Evolutionary conservation across 306 rosid genomes (phyloP).

Genomic region (Mimosa pudica): DNA sequence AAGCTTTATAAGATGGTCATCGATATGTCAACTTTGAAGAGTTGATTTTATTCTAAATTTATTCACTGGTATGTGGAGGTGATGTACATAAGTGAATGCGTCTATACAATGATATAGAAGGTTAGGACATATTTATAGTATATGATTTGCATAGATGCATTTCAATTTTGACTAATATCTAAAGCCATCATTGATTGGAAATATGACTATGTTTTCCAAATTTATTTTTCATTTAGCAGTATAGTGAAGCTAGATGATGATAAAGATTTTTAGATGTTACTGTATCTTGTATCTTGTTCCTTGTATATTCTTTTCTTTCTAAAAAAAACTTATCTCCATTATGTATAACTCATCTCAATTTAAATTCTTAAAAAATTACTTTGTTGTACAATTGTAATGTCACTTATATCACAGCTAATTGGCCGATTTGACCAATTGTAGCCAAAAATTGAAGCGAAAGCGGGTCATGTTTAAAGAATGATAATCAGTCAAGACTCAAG

Average conservation of each 20-base stretch:
- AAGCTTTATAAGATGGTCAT: not conserved
- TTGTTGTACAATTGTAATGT: no score
- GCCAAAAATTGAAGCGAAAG: no score
- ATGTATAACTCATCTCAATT: not conserved
- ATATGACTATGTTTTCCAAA: not conserved
- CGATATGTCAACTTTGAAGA: no score
- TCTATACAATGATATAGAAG: not conserved
- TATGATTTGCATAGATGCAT: not conserved
- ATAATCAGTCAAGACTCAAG: not conserved
- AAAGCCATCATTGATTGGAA: not conserved
- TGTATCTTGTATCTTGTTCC: not conserved
- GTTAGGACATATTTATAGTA: not conserved
- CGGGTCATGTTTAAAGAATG: not conserved
- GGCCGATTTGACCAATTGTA: no score
- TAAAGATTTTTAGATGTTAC: not conserved
- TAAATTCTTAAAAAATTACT: not conserved
- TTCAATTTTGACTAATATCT: not conserved
- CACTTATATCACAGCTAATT: no score
- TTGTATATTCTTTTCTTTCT: not conserved
- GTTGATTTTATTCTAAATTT: conserved; percentile 9
- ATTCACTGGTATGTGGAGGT: not conserved
- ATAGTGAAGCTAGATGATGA: not conserved
- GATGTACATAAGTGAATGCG: conserved; percentile 36
- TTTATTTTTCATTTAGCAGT: not conserved
- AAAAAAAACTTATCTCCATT: not conserved